A percentile compares a stretch with the other conserved stretches of the same genome.
Conservation (phyloP, 83 land plant species). For the Diphasiastrum complanatum region DNA sequence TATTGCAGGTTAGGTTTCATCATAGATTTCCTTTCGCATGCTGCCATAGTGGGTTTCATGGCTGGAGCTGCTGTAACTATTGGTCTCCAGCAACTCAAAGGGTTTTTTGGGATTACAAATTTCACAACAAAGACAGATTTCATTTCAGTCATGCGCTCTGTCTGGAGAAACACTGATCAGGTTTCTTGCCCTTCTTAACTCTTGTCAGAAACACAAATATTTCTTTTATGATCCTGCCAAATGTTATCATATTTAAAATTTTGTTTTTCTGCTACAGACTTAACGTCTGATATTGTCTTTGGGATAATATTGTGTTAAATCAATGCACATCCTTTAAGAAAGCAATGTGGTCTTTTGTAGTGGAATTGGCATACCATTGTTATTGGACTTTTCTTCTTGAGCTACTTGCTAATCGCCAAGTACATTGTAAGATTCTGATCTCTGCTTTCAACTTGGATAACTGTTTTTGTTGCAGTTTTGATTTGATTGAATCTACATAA, state of each 20-base stretch:
- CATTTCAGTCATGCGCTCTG: constrained; percentile 1
- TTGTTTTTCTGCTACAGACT: background rate
- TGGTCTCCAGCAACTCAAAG: constrained; percentile 10
- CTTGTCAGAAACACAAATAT: background rate
- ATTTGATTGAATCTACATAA: too few species aligned
- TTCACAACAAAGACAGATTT: constrained; percentile 12
- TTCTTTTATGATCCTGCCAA: background rate
- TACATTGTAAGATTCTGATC: constrained; percentile 4
- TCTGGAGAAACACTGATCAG: background rate
- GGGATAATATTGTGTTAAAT: background rate
- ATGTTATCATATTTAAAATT: background rate
- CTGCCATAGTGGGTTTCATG: constrained; percentile 8
- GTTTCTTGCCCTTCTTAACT: background rate
- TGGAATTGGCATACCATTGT: constrained; percentile 13
- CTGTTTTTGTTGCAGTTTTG: too few species aligned
- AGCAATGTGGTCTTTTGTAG: background rate
- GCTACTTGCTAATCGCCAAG: background rate
- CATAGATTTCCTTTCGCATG: too few species aligned
- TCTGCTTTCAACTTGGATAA: too few species aligned
- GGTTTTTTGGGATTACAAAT: background rate
- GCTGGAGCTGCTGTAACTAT: constrained; percentile 9
- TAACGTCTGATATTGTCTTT: background rate
- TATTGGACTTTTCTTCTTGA: constrained; percentile 6
- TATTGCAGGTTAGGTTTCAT: too few species aligned
- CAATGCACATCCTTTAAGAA: too few species aligned